These are phyloP conservation scores for Lactarius evosmus DNA, from an alignment of 768 basidiomycete species.

Conservation along the genomic window DNA sequence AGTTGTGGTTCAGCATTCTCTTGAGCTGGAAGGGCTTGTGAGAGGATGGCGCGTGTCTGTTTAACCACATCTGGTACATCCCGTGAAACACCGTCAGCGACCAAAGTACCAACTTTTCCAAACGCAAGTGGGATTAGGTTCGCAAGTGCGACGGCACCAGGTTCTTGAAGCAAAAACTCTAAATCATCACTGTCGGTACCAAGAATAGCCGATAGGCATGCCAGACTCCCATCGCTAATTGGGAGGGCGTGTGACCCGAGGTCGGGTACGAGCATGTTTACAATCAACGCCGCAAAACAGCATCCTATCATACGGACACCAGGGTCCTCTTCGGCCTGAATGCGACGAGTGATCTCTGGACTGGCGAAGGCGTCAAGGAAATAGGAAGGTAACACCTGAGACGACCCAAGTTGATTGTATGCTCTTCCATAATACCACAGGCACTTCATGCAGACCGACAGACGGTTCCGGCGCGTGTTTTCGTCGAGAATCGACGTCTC, in stretches of 20 bases:
- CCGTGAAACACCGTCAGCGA: neutral
- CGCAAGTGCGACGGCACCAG: neutral
- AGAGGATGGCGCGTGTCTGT: constrained; percentile 2
- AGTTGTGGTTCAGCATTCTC: neutral
- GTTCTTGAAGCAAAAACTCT: neutral
- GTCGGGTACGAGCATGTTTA: neutral
- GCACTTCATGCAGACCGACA: no score
- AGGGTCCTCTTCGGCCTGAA: no score
- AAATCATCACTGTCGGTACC: neutral
- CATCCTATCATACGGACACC: no score
- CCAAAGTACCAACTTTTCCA: neutral
- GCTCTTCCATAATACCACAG: no score
- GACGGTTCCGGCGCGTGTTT: no score
- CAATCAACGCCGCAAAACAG: constrained; percentile 1
- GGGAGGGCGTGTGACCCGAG: neutral
- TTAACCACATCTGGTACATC: constrained; percentile 3
- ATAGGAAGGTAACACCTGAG: no score
- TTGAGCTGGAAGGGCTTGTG: neutral
- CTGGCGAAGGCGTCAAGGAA: no score
- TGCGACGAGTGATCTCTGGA: no score
- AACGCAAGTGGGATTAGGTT: neutral
- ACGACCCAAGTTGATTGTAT: neutral
- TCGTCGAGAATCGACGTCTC: no score
- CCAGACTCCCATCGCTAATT: neutral
- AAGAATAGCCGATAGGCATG: constrained; percentile 3